phyloP scores from a whole-genome alignment of 441 rosid species.

The Bruguiera hainesii region DNA sequence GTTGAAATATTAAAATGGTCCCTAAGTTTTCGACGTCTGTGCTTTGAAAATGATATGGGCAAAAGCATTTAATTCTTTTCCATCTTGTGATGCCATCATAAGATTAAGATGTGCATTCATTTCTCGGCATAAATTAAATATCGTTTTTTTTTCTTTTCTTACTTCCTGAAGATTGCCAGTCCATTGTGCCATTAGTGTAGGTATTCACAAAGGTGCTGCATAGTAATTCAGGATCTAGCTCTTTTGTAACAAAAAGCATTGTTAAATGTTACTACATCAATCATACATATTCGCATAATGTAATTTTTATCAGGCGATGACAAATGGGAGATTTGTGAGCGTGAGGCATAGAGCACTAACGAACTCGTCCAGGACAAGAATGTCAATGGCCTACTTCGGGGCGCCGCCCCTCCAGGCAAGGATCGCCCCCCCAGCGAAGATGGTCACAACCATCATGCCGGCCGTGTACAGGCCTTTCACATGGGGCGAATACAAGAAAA shows the following conservation, averaged over 20 bases:
- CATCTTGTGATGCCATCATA: too few relatives aligned
- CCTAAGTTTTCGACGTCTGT: background rate
- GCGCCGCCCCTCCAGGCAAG: constrained; percentile 58
- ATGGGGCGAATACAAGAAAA: constrained; percentile 76
- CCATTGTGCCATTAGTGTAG: too few relatives aligned
- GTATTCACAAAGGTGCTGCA: too few relatives aligned
- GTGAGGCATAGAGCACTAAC: constrained; percentile 77
- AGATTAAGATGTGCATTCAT: too few relatives aligned
- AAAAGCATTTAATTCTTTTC: background rate
- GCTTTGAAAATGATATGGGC: constrained; percentile 1
- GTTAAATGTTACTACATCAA: too few relatives aligned
- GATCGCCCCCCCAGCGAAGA: constrained; percentile 37
- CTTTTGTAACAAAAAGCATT: too few relatives aligned
- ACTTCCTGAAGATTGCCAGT: background rate
- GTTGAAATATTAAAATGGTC: too few relatives aligned
- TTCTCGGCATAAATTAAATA: too few relatives aligned
- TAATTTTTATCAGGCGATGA: constrained; percentile 55
- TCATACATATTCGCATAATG: too few relatives aligned
- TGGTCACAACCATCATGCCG: constrained; percentile 33
- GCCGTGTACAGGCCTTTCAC: constrained; percentile 62
- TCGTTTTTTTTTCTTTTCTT: background rate
- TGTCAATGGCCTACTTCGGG: constrained; percentile 75
- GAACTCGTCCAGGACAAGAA: constrained; percentile 40
- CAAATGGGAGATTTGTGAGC: constrained; percentile 77
- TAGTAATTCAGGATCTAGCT: too few relatives aligned